These are phyloP conservation scores for Plasmodium vivax DNA, from an alignment of 169 alveolate genomes.

Conservation along the genomic window DNA sequence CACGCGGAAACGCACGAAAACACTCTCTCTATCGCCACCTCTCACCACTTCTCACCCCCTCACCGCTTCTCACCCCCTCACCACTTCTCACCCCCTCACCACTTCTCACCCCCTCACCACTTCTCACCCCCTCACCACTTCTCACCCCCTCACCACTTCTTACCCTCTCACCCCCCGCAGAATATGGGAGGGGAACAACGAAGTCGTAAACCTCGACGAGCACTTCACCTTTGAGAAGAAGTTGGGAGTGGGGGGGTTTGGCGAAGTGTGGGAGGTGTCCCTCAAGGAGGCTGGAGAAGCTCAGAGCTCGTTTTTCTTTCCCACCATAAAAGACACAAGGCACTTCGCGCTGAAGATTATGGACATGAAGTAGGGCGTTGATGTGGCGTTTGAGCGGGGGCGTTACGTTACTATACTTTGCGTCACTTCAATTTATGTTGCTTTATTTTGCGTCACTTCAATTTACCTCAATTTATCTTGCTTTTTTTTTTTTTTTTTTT, in stretches of 20 bases:
- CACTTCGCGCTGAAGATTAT: constrained; percentile 49
- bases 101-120: too few species aligned
- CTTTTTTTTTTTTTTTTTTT: neutral
- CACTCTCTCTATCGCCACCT: neutral
- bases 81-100: too few species aligned
- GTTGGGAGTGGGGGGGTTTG: constrained; percentile 60
- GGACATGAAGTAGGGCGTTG: constrained; percentile 49
- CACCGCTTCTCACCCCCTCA: too few species aligned
- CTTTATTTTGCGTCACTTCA: neutral
- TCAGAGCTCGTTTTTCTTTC: constrained; percentile 36
- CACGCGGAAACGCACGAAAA: neutral
- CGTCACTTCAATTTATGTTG: neutral
- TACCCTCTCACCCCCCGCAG: neutral
- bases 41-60: too few species aligned
- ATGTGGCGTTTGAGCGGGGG: too few species aligned
- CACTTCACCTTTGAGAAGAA: constrained; percentile 17
- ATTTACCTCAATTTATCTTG: neutral
- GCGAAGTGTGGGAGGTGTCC: constrained; percentile 67
- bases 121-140: too few species aligned
- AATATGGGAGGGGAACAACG: constrained; percentile 25
- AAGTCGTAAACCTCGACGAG: constrained; percentile 36
- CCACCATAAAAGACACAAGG: constrained; percentile 27
- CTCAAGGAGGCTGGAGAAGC: neutral
- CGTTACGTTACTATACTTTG: neutral
- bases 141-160: too few species aligned